Base-by-base conservation (phyloP, 2,329 filamentous ascomycete genomes). In the Claviceps pazoutovae region DNA sequence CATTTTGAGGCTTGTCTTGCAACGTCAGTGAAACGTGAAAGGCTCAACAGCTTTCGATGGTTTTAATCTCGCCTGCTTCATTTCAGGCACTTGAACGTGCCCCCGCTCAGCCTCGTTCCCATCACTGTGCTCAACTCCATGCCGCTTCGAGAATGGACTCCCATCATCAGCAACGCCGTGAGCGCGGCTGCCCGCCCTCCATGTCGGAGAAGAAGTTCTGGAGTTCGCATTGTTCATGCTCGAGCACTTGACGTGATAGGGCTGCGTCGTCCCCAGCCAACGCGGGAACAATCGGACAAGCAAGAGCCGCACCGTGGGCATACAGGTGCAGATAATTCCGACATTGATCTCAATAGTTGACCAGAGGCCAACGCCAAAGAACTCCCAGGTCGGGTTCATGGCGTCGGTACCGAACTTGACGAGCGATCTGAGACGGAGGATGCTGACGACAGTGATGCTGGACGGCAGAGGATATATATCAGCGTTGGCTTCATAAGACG, bases 381-480 rank as follows among this genome's bases (percentile, higher is more conserved):
- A 59, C 26, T 60, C 57, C 58, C 58, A 61, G 11, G 57, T 59
- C 4, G 57, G 58, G 48, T 61, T 62, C n/a, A 46, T 50, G 4
- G 58, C 53, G 30, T 55, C 50, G 16, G 54, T 39, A 1, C 55
- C 55, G 26, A 59, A 60, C 4, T 50, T 50, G 9, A 61, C 55
- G 11, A 61, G 49, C 5, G 55, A 59, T 37, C 54, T 49, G 4
- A 62, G 54, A 8, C 60, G 51, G 3, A 61, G 45, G 13, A 60
- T 58, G 38, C 59, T 62, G 36, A 61, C 43, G 21, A 62, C 49
- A 11, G 60, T 62, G 21, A 60, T 57, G 41, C 59, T 61, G n/a
- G 8, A 5, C 17, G 5, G 11, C 5, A 9, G 34, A 34, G 14
- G 9, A 13, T 14, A 44, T 17, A 6, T 14, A 26, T 26, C 26